Conservation (phyloP, 352 stramenopile species). For the Globisporangium recalcitrans region DNA sequence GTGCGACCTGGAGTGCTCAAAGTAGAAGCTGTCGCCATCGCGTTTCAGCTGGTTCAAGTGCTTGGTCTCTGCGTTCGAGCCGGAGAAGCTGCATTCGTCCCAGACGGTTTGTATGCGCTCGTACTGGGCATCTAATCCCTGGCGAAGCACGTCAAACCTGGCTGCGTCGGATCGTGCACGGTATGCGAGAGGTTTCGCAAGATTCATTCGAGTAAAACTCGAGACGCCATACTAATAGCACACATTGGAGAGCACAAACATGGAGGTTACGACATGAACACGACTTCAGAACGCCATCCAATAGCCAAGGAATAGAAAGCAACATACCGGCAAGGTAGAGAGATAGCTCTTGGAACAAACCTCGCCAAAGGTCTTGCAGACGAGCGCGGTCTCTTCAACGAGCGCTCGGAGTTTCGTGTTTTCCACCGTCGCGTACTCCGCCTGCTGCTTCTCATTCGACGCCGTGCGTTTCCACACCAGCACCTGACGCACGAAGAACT, state of each 20-base stretch:
- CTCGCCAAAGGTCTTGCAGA: background rate
- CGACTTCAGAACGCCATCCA: background rate
- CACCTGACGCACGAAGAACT: background rate
- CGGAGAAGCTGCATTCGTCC: conserved; percentile 17
- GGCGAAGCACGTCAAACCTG: conserved; percentile 25
- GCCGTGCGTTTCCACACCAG: conserved; percentile 4
- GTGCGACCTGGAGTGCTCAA: background rate
- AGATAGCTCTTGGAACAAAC: background rate
- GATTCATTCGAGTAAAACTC: background rate
- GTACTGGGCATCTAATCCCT: conserved; percentile 20
- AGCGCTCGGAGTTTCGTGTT: conserved; percentile 1
- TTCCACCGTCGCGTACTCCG: background rate
- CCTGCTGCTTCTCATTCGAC: background rate
- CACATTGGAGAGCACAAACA: background rate
- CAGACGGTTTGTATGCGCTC: conserved; percentile 18
- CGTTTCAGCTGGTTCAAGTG: background rate
- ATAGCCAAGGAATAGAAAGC: background rate
- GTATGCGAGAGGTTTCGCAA: background rate
- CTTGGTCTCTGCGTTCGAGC: background rate
- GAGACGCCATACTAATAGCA: conserved; percentile 4
- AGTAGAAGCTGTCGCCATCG: background rate
- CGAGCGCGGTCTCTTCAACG: background rate
- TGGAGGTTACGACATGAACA: too few relatives aligned
- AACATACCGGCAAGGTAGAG: background rate
- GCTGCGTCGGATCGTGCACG: background rate